These are phyloP conservation scores for Penicillium macrosclerotiorum DNA, from an alignment of 495 filamentous ascomycete species.

Conservation along the genomic window DNA sequence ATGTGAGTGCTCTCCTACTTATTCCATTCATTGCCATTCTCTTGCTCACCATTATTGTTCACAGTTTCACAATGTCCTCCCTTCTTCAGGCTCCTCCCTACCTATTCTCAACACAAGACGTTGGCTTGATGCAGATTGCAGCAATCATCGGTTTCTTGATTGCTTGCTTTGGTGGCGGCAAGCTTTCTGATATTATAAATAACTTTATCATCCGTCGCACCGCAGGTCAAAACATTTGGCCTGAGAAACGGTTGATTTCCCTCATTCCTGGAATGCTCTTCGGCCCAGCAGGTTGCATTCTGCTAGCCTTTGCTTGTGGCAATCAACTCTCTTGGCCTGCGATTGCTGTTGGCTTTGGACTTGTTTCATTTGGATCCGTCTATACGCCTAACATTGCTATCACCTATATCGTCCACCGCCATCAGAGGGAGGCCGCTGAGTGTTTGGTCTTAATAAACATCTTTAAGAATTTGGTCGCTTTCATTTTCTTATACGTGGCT, in stretches of 20 bases:
- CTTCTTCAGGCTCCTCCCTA: conserved; percentile 2
- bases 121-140: conserved; percentile 5
- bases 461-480: conserved; percentile 5
- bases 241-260: conserved; percentile 3
- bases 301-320: conserved; percentile 4
- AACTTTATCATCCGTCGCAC: not conserved
- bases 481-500: conserved; percentile 2
- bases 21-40: too few relatives aligned
- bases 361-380: conserved; percentile 3
- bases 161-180: conserved; percentile 4
- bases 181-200: conserved; percentile 1
- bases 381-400: conserved; percentile 7
- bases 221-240: not conserved
- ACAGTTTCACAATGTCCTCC: conserved; percentile 3
- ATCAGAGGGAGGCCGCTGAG: conserved; percentile 1
- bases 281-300: conserved; percentile 1
- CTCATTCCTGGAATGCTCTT: conserved; percentile 3
- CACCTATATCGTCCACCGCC: conserved; percentile 7
- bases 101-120: not conserved
- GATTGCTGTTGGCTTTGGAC: conserved; percentile 4
- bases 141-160: conserved; percentile 3
- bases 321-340: conserved; percentile 3
- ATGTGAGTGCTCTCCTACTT: too few relatives aligned
- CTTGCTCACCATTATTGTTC: too few relatives aligned
- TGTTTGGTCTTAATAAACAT: conserved; percentile 6